phyloP scores from a whole-genome alignment of 179 eudicot species.

The Heliamphora pulchella region DNA sequence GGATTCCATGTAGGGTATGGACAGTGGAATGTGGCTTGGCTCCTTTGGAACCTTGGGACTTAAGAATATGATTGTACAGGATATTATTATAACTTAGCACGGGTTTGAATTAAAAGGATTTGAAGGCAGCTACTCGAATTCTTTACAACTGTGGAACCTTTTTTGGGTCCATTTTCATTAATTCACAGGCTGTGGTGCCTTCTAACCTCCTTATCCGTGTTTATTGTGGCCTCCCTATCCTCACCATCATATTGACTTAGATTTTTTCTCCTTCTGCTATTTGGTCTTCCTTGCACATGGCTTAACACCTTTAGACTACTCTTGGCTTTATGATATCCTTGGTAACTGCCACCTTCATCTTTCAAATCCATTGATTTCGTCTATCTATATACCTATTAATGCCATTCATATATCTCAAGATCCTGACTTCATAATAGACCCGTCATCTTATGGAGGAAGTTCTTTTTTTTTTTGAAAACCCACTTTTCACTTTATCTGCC shows the following conservation, averaged over 20 bases:
- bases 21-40: background rate
- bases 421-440: background rate
- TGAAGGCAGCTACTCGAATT: background rate
- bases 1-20: background rate
- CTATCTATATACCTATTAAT: background rate
- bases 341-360: background rate
- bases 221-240: too few species aligned
- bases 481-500: background rate
- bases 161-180: too few species aligned
- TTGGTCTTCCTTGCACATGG: too few species aligned
- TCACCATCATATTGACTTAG: too few species aligned
- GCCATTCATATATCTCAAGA: background rate
- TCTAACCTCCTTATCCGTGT: too few species aligned
- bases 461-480: background rate
- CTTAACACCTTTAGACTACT: conserved; percentile 1
- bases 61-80: background rate
- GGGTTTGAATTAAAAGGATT: background rate
- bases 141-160: too few species aligned
- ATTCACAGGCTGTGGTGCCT: too few species aligned
- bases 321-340: background rate
- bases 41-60: background rate
- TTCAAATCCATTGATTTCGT: background rate
- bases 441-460: background rate
- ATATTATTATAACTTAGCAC: background rate
- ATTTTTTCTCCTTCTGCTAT: too few species aligned